Conservation (phyloP, 345 rosid genomes). For the Gossypium longicalyx region DNA sequence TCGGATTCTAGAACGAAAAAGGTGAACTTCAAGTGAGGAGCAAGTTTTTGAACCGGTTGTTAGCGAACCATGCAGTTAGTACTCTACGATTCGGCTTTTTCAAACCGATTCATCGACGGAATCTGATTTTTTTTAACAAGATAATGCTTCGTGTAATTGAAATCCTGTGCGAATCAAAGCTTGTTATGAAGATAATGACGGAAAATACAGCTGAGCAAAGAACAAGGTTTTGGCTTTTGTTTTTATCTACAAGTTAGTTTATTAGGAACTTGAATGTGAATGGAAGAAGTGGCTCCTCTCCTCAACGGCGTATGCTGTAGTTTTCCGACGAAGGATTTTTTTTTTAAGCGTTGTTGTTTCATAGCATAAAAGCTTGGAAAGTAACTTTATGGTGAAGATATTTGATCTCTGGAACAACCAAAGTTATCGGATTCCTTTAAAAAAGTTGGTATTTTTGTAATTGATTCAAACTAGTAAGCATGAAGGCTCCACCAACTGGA, state of each 20-base stretch:
- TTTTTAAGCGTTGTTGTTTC: neutral
- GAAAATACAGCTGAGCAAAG: neutral
- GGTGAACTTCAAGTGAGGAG: neutral
- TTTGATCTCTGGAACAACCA: conserved; percentile 15
- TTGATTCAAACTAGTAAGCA: conserved; percentile 28
- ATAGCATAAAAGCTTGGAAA: neutral
- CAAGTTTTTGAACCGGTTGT: conserved; percentile 9
- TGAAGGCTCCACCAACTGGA: conserved; percentile 93
- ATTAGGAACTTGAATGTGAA: conserved; percentile 1
- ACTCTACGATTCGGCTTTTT: neutral
- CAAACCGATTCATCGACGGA: neutral
- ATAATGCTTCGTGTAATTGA: neutral
- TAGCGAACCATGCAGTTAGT: neutral
- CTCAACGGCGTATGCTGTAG: neutral
- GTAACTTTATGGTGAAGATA: conserved; percentile 15
- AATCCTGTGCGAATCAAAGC: neutral
- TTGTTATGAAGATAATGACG: neutral
- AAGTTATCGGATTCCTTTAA: conserved; percentile 19
- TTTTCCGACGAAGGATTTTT: neutral
- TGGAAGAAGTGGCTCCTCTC: neutral
- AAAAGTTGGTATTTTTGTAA: neutral
- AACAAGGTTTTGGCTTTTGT: neutral
- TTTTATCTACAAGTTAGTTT: neutral
- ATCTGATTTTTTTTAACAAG: neutral
- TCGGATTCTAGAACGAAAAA: neutral